phyloP scores from a whole-genome alignment of 129 eudicot species.

The Mikania micrantha region DNA sequence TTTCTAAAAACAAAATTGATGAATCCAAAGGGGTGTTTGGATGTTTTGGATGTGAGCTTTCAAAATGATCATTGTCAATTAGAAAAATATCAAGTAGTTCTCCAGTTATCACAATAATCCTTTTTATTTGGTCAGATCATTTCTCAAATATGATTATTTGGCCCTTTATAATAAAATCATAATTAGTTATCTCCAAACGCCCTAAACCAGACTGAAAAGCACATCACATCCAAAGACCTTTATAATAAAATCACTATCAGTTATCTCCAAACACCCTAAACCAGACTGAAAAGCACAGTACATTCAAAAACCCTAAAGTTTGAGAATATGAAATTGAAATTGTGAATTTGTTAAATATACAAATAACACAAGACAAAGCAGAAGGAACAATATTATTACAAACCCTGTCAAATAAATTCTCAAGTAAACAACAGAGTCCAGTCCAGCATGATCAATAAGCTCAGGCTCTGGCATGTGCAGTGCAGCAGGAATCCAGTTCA shows the following conservation, averaged over 20 bases:
- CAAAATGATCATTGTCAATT: no score
- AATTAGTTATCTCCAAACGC: not conserved
- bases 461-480: conserved; percentile 83
- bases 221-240: no score
- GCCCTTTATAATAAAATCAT: not conserved
- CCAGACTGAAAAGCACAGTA: no score
- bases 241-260: no score
- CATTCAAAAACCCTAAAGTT: no score
- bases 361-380: not conserved
- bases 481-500: conserved; percentile 93
- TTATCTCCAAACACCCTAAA: conserved; percentile 4
- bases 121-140: not conserved
- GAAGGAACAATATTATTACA: conserved; percentile 16
- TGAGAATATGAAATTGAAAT: not conserved
- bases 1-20: not conserved
- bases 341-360: not conserved
- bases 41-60: not conserved
- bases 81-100: not conserved
- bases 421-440: conserved; percentile 89
- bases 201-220: not conserved
- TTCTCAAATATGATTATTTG: not conserved
- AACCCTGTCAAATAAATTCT: conserved; percentile 82
- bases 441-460: conserved; percentile 88
- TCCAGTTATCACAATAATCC: not conserved
- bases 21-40: not conserved